Evolutionary conservation across 257 asterid genomes (phyloP), one percentile per base, ranked within the genome.

Genomic region (Fraxinus quadrangulata): DNA sequence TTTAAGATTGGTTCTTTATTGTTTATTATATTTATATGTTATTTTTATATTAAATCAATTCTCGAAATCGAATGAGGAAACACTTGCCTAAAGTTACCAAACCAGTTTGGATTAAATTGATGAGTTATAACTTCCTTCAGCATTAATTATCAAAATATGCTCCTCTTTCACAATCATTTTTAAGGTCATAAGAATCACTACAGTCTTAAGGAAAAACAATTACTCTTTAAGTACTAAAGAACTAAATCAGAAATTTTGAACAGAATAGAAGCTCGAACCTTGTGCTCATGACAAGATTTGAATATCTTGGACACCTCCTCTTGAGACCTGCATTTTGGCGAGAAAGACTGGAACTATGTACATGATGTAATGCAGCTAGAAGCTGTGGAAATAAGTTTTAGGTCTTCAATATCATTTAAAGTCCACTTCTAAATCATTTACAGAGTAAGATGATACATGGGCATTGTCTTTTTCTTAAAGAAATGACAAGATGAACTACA

Each of bases 301-400:
- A 91, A 93, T 61, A 93, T 91, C 92, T 87, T 87, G 79, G 98
- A 95, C 73, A 95, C 97, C 97, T 95, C 97, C 65, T 86, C 99
- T 74, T 89, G 92, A 14, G 93, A 89, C 88, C 99, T 95, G 90
- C 82, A 88, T 24, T 77, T 65, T 47, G 47, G 31, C 72, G 10
- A 74, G 56, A 40, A 77, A 81, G 45, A 31, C 49, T 66, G 71
- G 39, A 76, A 71, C n/a, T 67, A 13, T 67, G 56, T 24, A 76
- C 30, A 71, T 73, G 33, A 79, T 33, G 34, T 21, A 66, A 76
- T 65, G 37, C 31, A 47, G 47, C 69, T 23, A 75, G 28, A 68
- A 82, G 61, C 66, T 39, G 30, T 59, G 67, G 59, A 28, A 77
- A 74, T 61, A 71, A 78, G 40, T 2, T 14, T 1, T 14, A 47